Evolutionary conservation across 805 yeast genomes (phyloP).

Genomic region (Wickerhamomyces bisporus): DNA sequence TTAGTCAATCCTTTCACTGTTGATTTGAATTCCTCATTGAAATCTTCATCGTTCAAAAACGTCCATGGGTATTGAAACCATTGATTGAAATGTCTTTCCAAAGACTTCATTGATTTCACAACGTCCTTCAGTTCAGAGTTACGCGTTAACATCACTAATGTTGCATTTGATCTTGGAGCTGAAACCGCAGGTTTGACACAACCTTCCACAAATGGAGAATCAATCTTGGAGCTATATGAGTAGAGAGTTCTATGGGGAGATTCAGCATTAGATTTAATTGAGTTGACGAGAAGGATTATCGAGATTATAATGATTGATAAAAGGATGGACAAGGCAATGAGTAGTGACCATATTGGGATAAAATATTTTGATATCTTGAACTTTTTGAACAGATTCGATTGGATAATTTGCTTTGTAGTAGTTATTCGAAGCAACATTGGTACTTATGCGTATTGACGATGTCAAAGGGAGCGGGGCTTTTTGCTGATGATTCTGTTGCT

Average conservation of each 20-base stretch:
- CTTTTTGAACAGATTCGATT: no score
- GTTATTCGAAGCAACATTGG: no score
- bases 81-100: slow-evolving; percentile 88
- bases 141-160: slow-evolving; percentile 77
- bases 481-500: no score
- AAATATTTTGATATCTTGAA: background rate
- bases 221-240: slow-evolving; percentile 23
- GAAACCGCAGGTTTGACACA: slow-evolving; percentile 35
- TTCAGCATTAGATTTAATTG: background rate
- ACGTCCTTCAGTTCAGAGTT: slow-evolving; percentile 81
- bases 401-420: no score
- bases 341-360: slow-evolving; percentile 1
- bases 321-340: background rate
- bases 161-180: slow-evolving; percentile 63
- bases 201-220: slow-evolving; percentile 49
- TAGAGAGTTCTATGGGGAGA: background rate
- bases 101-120: slow-evolving; percentile 58
- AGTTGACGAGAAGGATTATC: background rate
- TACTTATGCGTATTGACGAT: no score
- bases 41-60: slow-evolving; percentile 74
- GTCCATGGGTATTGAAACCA: slow-evolving; percentile 95
- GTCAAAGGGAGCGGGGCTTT: no score
- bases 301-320: background rate
- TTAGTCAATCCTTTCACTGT: slow-evolving; percentile 48
- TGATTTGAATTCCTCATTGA: slow-evolving; percentile 53